Percentiles rank a stretch among this genome's conserved stretches.
These are phyloP conservation scores for Astrocystis sublimbata DNA, from an alignment of 495 filamentous ascomycete species.

Conservation along the genomic window DNA sequence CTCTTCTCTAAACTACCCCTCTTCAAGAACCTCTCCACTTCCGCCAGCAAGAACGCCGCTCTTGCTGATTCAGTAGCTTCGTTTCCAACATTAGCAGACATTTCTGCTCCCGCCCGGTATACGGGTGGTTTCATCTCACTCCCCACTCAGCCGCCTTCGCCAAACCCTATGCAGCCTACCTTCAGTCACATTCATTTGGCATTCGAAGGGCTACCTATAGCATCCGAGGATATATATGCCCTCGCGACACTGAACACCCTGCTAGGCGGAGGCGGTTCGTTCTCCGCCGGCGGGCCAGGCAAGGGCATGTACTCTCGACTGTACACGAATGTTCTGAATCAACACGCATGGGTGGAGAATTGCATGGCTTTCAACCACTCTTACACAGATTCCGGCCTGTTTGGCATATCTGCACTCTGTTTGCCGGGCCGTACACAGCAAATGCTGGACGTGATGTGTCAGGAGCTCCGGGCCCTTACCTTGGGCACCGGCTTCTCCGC, in stretches of 20 bases:
- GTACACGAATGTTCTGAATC: slow-evolving; percentile 97
- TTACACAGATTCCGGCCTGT: slow-evolving; percentile 93
- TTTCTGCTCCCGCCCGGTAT: slow-evolving; percentile 73
- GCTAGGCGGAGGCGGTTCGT: slow-evolving; percentile 93
- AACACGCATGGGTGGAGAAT: slow-evolving; percentile 93
- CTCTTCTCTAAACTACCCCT: slow-evolving; percentile 88
- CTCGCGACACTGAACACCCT: slow-evolving; percentile 95
- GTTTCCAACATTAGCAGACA: slow-evolving; percentile 54
- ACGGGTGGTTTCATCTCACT: slow-evolving; percentile 90
- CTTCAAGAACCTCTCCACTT: slow-evolving; percentile 83
- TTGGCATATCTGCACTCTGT: slow-evolving; percentile 89
- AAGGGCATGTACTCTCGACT: slow-evolving; percentile 99
- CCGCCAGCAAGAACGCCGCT: slow-evolving; percentile 61
- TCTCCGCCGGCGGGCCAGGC: slow-evolving; percentile 94
- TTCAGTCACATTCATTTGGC: slow-evolving; percentile 91
- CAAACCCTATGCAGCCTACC: slow-evolving; percentile 74
- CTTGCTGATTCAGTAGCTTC: slow-evolving; percentile 43
- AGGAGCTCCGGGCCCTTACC: slow-evolving; percentile 78
- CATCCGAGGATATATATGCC: slow-evolving; percentile 89
- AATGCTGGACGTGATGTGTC: slow-evolving; percentile 93
- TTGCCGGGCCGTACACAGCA: slow-evolving; percentile 68
- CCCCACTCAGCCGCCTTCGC: slow-evolving; percentile 72
- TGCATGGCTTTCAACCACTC: slow-evolving; percentile 96
- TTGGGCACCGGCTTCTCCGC: slow-evolving; percentile 66
- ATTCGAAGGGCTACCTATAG: slow-evolving; percentile 93